phyloP scores from a whole-genome alignment of 2,329 filamentous ascomycete genomes.

The Colletotrichum sp. region DNA sequence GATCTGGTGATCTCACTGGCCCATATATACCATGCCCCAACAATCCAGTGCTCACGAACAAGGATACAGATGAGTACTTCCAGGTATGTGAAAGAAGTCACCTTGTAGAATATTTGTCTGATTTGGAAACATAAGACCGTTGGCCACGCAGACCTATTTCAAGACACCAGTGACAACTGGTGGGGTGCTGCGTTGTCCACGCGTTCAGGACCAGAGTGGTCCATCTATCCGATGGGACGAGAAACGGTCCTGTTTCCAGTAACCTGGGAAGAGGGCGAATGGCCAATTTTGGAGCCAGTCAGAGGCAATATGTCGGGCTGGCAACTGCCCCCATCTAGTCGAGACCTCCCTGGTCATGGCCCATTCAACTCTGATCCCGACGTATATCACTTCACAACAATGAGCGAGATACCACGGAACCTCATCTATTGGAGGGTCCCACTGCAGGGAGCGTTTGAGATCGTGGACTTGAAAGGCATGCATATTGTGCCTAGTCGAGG shows the following conservation, averaged over 20 bases:
- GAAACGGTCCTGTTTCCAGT: background rate
- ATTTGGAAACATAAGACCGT: background rate
- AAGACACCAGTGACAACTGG: background rate
- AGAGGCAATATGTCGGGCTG: background rate
- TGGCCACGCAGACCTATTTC: background rate
- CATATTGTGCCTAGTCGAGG: background rate
- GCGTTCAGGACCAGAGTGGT: background rate
- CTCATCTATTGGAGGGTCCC: background rate
- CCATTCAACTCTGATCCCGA: background rate
- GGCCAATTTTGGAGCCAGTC: background rate
- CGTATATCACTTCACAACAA: background rate
- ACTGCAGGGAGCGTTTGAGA: background rate
- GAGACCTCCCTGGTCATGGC: background rate
- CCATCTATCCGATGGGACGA: background rate
- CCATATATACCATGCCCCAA: background rate
- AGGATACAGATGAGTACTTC: background rate
- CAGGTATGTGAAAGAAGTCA: background rate
- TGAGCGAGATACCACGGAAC: background rate
- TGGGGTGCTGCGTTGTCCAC: background rate
- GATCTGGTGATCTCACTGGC: background rate
- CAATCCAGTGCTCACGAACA: background rate
- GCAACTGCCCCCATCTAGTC: background rate
- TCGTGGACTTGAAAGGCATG: background rate
- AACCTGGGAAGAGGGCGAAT: background rate
- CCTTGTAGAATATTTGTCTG: accelerated